Base-by-base conservation (phyloP, 2,329 filamentous ascomycete species). In the Nemania sp. region DNA sequence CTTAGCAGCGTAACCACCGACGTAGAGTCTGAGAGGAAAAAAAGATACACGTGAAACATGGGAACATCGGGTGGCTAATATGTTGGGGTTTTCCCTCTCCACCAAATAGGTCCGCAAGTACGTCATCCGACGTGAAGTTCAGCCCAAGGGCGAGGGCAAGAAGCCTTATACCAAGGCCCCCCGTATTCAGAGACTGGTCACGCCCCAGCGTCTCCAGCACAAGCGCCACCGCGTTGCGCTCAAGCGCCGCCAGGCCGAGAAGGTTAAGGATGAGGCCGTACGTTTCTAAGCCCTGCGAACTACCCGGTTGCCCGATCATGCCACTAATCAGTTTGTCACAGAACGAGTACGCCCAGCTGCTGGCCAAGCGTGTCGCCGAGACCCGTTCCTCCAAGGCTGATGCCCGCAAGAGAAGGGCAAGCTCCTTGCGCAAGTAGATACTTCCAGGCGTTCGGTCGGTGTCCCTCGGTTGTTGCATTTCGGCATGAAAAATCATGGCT, bases 141-240 rank as follows among this genome's bases (percentile, higher is more conserved):
- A 92, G 85, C 91, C 92, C 79, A 96, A 96, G 90, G 90, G 89
- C 78, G 95, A 98, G 87, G 94, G 92, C 83, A 96, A 95, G 85
- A 90, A 91, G 84, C 83, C 93, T 75, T 98, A 98, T 90, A 97
- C 94, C 90, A 99, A 99, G 91, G 95, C 95, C 76, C 95, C 95
- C 81, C 96, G 94, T 88, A 99, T 99, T 84, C 95, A 99, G 89
- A 92, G 95, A 80, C 92, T 99, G 75, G 92, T 99, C 76, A 99
- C 95, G 77, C 95, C 95, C 80, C 95, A 98, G 86, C 95, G 95
- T 81, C 92, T 99, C 78, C 95, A 99, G 88, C 95, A 97, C 90
- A 99, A 98, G 91, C 92, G 95, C 77, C 95, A 98, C 87, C 88
- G 93, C 75, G 85, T 96, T 76, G 94, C 95, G 77, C 90, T 99